Percentiles rank a stretch among this genome's conserved stretches.
Conservation (phyloP, 768 basidiomycete genomes). For the Ramaria sp. region DNA sequence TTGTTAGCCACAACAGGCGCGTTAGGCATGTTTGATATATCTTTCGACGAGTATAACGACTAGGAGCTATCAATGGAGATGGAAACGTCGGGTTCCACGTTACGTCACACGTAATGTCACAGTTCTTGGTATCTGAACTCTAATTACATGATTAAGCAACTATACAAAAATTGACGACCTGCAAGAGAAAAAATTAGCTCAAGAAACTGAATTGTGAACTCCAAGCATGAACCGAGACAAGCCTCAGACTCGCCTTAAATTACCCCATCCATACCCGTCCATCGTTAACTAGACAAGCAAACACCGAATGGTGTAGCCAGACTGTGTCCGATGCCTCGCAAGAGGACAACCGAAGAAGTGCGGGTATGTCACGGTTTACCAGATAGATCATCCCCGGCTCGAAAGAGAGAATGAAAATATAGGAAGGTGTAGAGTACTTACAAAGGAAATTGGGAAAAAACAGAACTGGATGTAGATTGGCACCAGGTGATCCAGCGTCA, state of each 20-base stretch:
- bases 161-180: no score
- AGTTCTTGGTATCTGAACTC: no score
- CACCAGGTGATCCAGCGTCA: slow-evolving; percentile 93
- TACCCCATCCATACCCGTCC: slow-evolving; percentile 64
- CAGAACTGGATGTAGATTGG: slow-evolving; percentile 40
- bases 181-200: no score
- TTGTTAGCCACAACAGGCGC: no score
- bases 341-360: slow-evolving; percentile 30
- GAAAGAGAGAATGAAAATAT: slow-evolving; percentile 11
- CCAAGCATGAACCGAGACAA: not conserved
- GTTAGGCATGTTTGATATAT: no score
- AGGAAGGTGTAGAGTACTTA: slow-evolving; percentile 18
- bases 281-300: slow-evolving; percentile 19
- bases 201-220: no score
- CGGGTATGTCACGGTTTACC: slow-evolving; percentile 75
- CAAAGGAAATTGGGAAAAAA: slow-evolving; percentile 11
- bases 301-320: slow-evolving; percentile 4
- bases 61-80: not conserved
- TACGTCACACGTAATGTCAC: slow-evolving; percentile 7
- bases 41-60: no score
- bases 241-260: slow-evolving; percentile 84
- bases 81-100: not conserved
- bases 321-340: slow-evolving; percentile 13
- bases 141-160: no score
- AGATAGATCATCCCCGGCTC: slow-evolving; percentile 70